Base-by-base conservation (phyloP, 768 basidiomycete genomes). In the Suillus hirtellus region DNA sequence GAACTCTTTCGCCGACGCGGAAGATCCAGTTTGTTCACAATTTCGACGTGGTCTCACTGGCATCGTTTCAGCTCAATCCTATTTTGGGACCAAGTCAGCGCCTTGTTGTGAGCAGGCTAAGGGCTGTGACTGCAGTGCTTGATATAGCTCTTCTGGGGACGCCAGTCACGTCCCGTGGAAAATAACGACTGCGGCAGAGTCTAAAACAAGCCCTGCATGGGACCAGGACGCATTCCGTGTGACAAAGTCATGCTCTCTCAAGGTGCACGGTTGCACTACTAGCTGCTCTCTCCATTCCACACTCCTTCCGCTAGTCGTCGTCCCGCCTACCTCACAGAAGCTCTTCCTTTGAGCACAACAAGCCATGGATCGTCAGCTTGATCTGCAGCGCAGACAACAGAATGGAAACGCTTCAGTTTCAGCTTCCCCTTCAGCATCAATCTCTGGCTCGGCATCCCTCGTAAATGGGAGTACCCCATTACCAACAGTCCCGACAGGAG, bases 401-500 rank as follows among this genome's bases (percentile, higher is more conserved):
- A 50, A 56, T 35, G 52, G 24, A 7, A 50, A 47, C 1, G n/a
- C 31, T 21, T 5, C 64, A 7, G 65, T 70, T 40, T 43, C 73
- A 63, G 74, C 50, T 17, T 42, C 40, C 19, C 0, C 31, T 31
- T 43, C 42, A 19, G 42, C 63, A 9, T 24, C 65, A 2, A 4
- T 49, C 12, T 37, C 44, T 24, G 24, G 35, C 34, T 59, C 59
- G 17, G 40, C 40, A 12, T 56, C 70, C n/a, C 52, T 63, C 62
- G 71, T 82, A 63, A 69, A 75, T 9, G 68, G 76, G 68, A 71
- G 77, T 4, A 68, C 79, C 17, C 69, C 74, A 7, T 24, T 62
- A 40, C 65, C 68, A 15, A 70, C 71, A 47, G 84, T 88, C 64
- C 83, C 87, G 0, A 67, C 72, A 63, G 75, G 84, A 10, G 82